Evolutionary conservation across 345 rosid species (phyloP).

Genomic region (Cochlearia excelsa): DNA sequence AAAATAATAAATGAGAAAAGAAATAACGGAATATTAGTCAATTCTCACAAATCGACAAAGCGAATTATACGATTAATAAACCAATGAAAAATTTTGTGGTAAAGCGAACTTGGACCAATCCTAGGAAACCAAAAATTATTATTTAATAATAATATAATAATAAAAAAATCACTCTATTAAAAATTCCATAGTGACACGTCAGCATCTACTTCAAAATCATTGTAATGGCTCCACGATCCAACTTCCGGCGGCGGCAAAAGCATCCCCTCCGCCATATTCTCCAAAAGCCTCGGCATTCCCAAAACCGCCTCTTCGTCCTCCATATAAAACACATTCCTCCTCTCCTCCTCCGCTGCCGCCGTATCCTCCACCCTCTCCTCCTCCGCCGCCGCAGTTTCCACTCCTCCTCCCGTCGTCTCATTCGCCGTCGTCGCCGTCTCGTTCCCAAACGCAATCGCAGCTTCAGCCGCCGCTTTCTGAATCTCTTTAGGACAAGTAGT

Average conservation of each 20-base stretch:
- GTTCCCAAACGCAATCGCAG: conserved; percentile 31
- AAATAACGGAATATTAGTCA: too few species aligned
- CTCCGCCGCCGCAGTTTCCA: neutral
- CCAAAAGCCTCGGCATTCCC: conserved; percentile 57
- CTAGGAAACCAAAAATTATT: too few species aligned
- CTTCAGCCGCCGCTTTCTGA: conserved; percentile 66
- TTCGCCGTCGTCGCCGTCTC: neutral
- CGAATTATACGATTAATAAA: too few species aligned
- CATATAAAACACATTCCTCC: conserved; percentile 38
- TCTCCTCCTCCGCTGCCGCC: conserved; percentile 7
- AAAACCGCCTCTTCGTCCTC: conserved; percentile 60
- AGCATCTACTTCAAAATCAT: conserved; percentile 37
- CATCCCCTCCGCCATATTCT: conserved; percentile 80
- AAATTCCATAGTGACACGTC: conserved; percentile 66
- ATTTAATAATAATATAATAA: neutral
- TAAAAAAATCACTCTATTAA: conserved; percentile 16
- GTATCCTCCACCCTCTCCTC: neutral
- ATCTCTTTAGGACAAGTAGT: conserved; percentile 64
- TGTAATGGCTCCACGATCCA: conserved; percentile 14
- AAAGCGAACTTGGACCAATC: too few species aligned
- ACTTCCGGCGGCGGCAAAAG: conserved; percentile 66
- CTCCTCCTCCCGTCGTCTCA: neutral
- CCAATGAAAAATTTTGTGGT: too few species aligned
- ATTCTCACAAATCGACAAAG: too few species aligned
- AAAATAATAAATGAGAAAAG: neutral